Evolutionary conservation across 805 yeast species (phyloP).

Genomic region (Martiniozyma abietophila): DNA sequence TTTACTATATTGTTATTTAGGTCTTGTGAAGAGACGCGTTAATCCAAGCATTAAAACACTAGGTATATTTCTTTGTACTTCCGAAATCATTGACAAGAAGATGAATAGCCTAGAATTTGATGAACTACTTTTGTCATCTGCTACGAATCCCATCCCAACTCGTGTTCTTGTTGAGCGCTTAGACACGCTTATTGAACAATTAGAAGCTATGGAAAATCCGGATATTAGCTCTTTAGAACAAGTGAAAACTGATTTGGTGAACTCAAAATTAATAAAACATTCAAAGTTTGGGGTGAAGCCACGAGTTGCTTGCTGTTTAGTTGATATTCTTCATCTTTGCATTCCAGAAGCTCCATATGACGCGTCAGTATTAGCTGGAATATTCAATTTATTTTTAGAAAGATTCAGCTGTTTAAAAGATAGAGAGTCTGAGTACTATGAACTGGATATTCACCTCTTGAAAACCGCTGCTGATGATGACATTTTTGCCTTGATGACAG

Average conservation of each 20-base stretch:
- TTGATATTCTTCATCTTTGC: slow-evolving; percentile 65
- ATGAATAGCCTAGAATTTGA: slow-evolving; percentile 10
- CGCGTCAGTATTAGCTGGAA: slow-evolving; percentile 47
- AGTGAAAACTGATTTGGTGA: slow-evolving; percentile 44
- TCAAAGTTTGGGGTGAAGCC: slow-evolving; percentile 64
- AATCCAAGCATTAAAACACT: not conserved
- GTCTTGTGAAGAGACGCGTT: not conserved
- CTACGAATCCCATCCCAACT: slow-evolving; percentile 46
- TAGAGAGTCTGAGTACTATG: slow-evolving; percentile 48
- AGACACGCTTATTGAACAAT: slow-evolving; percentile 50
- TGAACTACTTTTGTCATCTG: slow-evolving; percentile 40
- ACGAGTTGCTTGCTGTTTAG: slow-evolving; percentile 58
- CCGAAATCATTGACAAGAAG: not conserved
- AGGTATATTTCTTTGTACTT: too few species aligned
- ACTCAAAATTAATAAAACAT: slow-evolving; percentile 49
- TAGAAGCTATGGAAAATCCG: slow-evolving; percentile 56
- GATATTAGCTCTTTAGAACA: slow-evolving; percentile 36
- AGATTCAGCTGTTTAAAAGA: slow-evolving; percentile 48
- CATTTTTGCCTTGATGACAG: slow-evolving; percentile 40
- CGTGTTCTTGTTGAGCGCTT: slow-evolving; percentile 54
- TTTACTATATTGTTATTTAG: not conserved
- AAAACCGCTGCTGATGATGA: slow-evolving; percentile 67
- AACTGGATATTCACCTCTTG: slow-evolving; percentile 55
- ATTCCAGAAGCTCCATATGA: slow-evolving; percentile 92
- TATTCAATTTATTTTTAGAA: slow-evolving; percentile 56